Evolutionary conservation across 371 early-diverging fungal genomes (phyloP).

Genomic region (Syncephalastrum contaminatum): DNA sequence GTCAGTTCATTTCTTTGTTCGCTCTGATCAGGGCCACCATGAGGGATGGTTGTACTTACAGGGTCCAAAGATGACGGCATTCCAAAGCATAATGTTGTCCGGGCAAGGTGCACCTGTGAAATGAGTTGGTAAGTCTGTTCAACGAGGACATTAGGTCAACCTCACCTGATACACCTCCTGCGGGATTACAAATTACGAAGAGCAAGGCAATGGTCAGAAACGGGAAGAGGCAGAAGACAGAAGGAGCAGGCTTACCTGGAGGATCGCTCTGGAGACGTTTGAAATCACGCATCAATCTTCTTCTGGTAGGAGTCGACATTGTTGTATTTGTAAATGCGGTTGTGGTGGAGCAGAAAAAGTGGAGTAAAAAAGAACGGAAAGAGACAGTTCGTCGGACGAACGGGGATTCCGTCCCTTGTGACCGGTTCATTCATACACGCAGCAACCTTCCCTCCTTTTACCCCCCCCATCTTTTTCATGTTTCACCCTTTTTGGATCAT

Average conservation of each 20-base stretch:
- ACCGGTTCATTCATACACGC: too few species aligned
- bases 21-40: background rate
- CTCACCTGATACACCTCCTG: slow-evolving; percentile 53
- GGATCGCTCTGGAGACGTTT: slow-evolving; percentile 95
- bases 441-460: too few species aligned
- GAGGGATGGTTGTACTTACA: slow-evolving; percentile 40
- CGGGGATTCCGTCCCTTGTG: too few species aligned
- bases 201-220: slow-evolving; percentile 1
- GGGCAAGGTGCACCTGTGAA: slow-evolving; percentile 88
- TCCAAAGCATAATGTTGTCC: slow-evolving; percentile 95
- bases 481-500: too few species aligned
- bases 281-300: slow-evolving; percentile 94
- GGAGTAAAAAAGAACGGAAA: too few species aligned
- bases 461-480: too few species aligned
- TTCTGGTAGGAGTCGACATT: slow-evolving; percentile 88
- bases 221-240: too few species aligned
- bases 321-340: slow-evolving; percentile 5
- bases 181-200: slow-evolving; percentile 4
- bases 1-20: slow-evolving; percentile 5
- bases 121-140: too few species aligned
- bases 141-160: background rate
- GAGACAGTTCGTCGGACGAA: too few species aligned
- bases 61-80: slow-evolving; percentile 99
- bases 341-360: too few species aligned
- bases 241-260: slow-evolving; percentile 56